Base-by-base conservation (phyloP, 768 basidiomycete species). In the Erythrobasidium yunnanense region DNA sequence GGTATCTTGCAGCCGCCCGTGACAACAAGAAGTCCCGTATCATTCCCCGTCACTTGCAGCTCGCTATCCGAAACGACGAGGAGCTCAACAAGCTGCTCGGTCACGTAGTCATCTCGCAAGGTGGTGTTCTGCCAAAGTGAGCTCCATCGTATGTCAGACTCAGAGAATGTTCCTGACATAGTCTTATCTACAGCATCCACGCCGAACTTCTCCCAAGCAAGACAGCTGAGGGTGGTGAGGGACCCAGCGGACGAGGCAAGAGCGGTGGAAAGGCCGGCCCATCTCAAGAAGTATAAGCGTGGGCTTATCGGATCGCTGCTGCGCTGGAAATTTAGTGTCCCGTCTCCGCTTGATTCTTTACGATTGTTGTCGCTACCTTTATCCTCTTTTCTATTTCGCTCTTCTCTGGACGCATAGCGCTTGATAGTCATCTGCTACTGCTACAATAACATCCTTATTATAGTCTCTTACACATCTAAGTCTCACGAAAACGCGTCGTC, bases 11-110 rank as follows among this genome's bases (percentile, higher is more conserved):
- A 63, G 60, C 60, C 60, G 87, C 88, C 46, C 86, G 87, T 65
- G 87, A 87, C 78, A 89, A 89, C 81, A 89, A 88, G 82, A 87
- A 91, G 67, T 85, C 87, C 71, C 89, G 90, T 85, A 91, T 92
- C 72, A 87, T 91, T 23, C 90, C 90, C 60, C 85, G 90, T 73
- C 90, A 92, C 78, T 77, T 92, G 53, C 90, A 92, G 74, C 84
- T 92, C 60, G 90, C 90, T 70, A 89, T 92, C 77, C 83, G 90
- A 32, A 73, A 73, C 69, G 72, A 73, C 63, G 72, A 73, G 66
- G 72, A 75, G 69, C 66, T 74, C 30, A 85, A 86, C 79, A 86
- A 83, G 71, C 85, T 90, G 69, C 83, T 91, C 65, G 88, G 87
- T 20, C 80, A 84, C 63, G 89, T 90, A 70, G 85, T 87, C 75